Evolutionary conservation across 345 rosid genomes (phyloP), one percentile per base, ranked within the genome.

Genomic region (Euphorbia lathyris): DNA sequence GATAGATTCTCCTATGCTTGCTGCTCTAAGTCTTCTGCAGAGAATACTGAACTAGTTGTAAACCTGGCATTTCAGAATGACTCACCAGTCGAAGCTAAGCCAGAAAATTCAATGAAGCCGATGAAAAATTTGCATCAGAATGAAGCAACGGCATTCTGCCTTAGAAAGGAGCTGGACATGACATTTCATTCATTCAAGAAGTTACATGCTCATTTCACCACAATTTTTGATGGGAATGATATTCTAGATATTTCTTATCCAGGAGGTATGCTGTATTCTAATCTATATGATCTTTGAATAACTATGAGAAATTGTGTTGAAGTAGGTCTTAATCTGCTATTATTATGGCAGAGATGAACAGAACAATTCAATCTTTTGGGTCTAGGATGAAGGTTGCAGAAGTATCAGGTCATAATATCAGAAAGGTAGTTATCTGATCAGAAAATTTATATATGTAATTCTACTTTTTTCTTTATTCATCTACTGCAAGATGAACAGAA

Each of bases 281-380:
- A 52, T 53, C 47, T 48, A 23, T 57, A 66, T 40, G 29, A 65
- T 64, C 55, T 66, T 34, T 61, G 32, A 63, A 68, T 67, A 52
- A 60, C 57, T 63, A 34, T 45, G 38, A 62, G 65, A 71, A 42
- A 25, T 29, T 70, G 23, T 27, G 59, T 42, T 56, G 59, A 78
- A 67, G 61, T 69, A 43, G 61, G 60, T 53, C 73, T 72, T 73
- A 79, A 58, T 43, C 57, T 63, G 27, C 2, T 57, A 55, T 66
- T 20, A 68, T 40, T 66, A 43, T 80, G 68, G 73, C 93, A 92
- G 96, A 71, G 61, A 72, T 69, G 73, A 82, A 42, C 34, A 74
- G 63, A 57, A 65, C 55, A 34, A 68, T 73, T 72, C 80, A 69
- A 68, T 72, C 86, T 73, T 74, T 73, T 67, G 74, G 74, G 30